Conservation (phyloP, 2,329 filamentous ascomycete species). For the Talaromyces sp. region DNA sequence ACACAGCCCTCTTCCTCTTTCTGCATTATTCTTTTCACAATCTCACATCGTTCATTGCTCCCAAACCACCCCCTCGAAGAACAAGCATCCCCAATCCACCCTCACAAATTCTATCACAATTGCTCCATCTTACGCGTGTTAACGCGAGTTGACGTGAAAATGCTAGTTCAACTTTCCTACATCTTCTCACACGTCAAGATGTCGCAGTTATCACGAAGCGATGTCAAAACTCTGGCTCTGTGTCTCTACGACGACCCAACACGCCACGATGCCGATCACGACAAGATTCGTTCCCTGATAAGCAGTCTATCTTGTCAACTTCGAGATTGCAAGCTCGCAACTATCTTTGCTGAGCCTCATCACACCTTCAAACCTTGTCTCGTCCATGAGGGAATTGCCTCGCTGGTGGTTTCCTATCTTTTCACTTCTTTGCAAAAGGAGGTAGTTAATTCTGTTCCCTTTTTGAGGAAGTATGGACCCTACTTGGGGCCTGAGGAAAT, state of each 20-base stretch:
- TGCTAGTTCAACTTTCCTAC: not conserved
- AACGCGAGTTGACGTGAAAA: not conserved
- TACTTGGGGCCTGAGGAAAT: slow-evolving; percentile 7
- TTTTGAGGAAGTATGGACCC: not conserved
- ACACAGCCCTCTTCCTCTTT: not conserved
- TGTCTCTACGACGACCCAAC: not conserved
- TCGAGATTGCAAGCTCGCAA: not conserved
- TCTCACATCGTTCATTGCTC: not conserved
- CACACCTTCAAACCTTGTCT: not conserved
- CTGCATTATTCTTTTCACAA: not conserved
- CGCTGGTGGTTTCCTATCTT: not conserved
- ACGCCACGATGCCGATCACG: not conserved
- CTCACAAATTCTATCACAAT: not conserved
- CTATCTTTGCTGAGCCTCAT: not conserved
- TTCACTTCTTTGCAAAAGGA: slow-evolving; percentile 2
- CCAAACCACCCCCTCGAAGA: not conserved
- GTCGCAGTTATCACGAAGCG: not conserved
- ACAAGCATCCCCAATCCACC: not conserved
- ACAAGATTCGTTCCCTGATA: not conserved
- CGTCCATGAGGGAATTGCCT: not conserved
- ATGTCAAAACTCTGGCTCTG: not conserved
- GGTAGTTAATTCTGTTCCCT: not conserved
- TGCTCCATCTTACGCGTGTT: not conserved
- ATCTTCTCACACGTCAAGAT: not conserved
- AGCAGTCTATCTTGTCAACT: not conserved